These are phyloP conservation scores for Lactarius hatsudake DNA, from an alignment of 768 basidiomycete species.

Conservation along the genomic window DNA sequence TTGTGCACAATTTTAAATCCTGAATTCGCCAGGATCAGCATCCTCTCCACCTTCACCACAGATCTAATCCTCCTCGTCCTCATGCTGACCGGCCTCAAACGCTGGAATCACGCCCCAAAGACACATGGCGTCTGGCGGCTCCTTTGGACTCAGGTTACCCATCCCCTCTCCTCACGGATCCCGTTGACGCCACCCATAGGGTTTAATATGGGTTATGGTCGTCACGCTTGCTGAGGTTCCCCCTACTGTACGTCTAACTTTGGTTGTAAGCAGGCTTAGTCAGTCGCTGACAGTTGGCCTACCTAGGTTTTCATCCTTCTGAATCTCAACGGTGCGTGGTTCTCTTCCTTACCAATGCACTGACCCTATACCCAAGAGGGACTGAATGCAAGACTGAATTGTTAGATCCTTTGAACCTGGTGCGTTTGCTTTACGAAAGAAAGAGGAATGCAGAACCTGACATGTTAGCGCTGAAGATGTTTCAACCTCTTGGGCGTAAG, in stretches of 20 bases:
- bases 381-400: too few species aligned
- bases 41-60: conserved; percentile 9
- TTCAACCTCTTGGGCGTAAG: conserved; percentile 18
- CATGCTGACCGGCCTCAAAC: conserved; percentile 18
- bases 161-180: not conserved
- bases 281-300: not conserved
- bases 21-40: not conserved
- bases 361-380: not conserved
- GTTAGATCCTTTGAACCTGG: conserved; percentile 19
- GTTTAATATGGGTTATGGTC: conserved; percentile 10
- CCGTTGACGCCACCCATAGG: not conserved
- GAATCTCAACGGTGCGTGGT: conserved; percentile 20
- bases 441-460: not conserved
- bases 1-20: not conserved
- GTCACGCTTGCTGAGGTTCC: conserved; percentile 19
- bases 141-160: conserved; percentile 11
- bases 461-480: conserved; percentile 9
- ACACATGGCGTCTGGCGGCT: conserved; percentile 9
- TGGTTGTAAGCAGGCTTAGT: not conserved
- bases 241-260: conserved; percentile 11
- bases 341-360: not conserved
- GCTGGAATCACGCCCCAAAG: conserved; percentile 2
- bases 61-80: conserved; percentile 19
- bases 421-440: not conserved
- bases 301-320: conserved; percentile 18